Percentiles rank a stretch among this genome's conserved stretches.
phyloP scores from a whole-genome alignment of 768 basidiomycete species.

The Hebeloma cylindrosporum region DNA sequence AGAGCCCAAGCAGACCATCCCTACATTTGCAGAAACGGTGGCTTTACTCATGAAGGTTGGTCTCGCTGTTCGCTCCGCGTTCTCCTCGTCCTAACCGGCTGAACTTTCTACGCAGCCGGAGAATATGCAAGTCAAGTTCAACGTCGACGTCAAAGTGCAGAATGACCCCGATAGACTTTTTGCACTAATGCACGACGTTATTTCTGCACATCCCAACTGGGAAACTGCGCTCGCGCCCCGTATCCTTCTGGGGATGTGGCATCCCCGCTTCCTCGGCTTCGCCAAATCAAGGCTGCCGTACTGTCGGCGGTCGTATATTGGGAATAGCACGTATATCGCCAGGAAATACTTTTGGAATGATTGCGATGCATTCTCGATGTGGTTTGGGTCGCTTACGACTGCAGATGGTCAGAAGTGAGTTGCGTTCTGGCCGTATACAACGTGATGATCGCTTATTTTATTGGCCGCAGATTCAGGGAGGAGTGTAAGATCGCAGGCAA shows the following conservation, averaged over 20 bases:
- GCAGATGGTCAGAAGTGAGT: constrained; percentile 72
- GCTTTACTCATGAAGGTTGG: constrained; percentile 73
- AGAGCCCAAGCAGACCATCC: constrained; percentile 82
- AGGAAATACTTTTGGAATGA: constrained; percentile 87
- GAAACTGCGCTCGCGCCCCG: constrained; percentile 76
- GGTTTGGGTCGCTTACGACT: constrained; percentile 69
- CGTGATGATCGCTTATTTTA: constrained; percentile 1
- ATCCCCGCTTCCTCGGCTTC: constrained; percentile 81
- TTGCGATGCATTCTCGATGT: constrained; percentile 84
- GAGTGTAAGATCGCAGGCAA: constrained; percentile 82
- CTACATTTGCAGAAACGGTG: constrained; percentile 86
- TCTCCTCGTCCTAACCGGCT: constrained; percentile 1
- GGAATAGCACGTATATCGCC: constrained; percentile 66
- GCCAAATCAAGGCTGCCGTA: constrained; percentile 80
- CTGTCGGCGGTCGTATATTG: constrained; percentile 84
- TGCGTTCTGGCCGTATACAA: constrained; percentile 2
- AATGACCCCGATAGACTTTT: constrained; percentile 91
- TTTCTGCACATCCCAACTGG: constrained; percentile 68
- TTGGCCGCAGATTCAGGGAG: constrained; percentile 64
- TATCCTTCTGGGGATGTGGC: constrained; percentile 83
- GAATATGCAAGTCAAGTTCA: constrained; percentile 72
- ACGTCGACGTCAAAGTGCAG: constrained; percentile 93
- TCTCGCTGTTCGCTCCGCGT: constrained; percentile 7
- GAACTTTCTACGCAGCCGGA: constrained; percentile 49
- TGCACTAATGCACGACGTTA: constrained; percentile 67